phyloP scores from a whole-genome alignment of 2,329 filamentous ascomycete genomes.

The Diaporthe ilicicola region DNA sequence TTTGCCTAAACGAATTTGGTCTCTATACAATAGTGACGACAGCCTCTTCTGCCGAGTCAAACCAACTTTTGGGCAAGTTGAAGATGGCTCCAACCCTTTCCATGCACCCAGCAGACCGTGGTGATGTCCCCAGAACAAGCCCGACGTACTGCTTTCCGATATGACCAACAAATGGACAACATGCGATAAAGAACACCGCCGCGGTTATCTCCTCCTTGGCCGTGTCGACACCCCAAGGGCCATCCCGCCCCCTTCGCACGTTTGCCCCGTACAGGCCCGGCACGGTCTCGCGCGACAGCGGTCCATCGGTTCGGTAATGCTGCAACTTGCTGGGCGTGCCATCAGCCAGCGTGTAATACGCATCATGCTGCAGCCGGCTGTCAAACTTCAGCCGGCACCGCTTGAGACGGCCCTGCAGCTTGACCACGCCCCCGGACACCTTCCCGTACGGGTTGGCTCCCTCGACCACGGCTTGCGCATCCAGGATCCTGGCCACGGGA shows the following conservation, averaged over 20 bases:
- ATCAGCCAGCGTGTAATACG: not conserved
- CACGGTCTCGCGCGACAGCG: not conserved
- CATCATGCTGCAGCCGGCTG: not conserved
- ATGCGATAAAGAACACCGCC: not conserved
- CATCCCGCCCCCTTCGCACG: not conserved
- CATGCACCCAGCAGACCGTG: not conserved
- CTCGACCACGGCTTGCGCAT: not conserved
- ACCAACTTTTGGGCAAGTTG: conserved; percentile 5
- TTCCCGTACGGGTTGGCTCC: not conserved
- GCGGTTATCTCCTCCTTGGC: not conserved
- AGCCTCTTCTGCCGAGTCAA: not conserved
- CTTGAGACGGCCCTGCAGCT: not conserved
- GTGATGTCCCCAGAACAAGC: not conserved
- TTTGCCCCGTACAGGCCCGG: not conserved
- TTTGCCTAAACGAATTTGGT: too few relatives aligned
- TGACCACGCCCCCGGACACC: not conserved
- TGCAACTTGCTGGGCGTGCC: not conserved
- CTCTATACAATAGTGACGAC: not conserved
- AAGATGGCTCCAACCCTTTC: not conserved
- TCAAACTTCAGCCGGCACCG: conserved; percentile 2
- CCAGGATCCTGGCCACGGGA: not conserved
- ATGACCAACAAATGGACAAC: not conserved
- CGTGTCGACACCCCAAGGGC: not conserved
- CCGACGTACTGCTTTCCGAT: conserved; percentile 1
- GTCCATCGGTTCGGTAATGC: conserved; percentile 16